These are phyloP conservation scores for Neoboletus magnificus DNA, from an alignment of 768 basidiomycete species.

Conservation along the genomic window DNA sequence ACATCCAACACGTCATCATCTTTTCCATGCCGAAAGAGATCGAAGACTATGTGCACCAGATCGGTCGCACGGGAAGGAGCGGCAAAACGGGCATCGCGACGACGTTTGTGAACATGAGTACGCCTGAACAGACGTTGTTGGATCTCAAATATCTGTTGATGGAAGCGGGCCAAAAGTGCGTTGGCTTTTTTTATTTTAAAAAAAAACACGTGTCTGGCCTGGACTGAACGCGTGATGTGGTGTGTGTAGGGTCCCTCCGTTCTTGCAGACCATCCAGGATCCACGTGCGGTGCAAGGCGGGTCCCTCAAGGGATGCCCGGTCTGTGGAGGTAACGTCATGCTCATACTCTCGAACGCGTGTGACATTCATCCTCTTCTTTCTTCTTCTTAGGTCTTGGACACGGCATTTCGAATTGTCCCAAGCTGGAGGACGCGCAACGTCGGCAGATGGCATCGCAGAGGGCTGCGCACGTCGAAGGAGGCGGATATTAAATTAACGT, in stretches of 20 bases:
- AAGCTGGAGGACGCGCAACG: conserved; percentile 93
- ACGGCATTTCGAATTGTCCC: conserved; percentile 91
- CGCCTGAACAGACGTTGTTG: conserved; percentile 90
- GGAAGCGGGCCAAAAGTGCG: conserved; percentile 96
- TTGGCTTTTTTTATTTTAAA: conserved; percentile 14
- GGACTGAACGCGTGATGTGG: background rate
- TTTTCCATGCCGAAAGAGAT: conserved; percentile 99
- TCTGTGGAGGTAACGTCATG: conserved; percentile 76
- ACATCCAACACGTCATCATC: conserved; percentile 98
- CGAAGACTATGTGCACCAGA: conserved; percentile 99
- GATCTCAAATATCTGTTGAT: conserved; percentile 96
- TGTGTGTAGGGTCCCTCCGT: conserved; percentile 78
- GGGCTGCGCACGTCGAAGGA: conserved; percentile 63
- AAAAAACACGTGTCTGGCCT: too few relatives aligned
- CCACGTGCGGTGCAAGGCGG: conserved; percentile 79
- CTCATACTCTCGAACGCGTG: background rate
- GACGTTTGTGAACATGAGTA: conserved; percentile 98
- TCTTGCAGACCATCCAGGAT: conserved; percentile 87
- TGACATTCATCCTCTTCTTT: background rate
- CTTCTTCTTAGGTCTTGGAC: conserved; percentile 72
- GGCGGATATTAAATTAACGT: conserved; percentile 29
- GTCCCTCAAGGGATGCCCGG: conserved; percentile 82
- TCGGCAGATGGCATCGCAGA: conserved; percentile 85
- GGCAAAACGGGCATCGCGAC: conserved; percentile 99
- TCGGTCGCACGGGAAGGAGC: conserved; percentile 94